phyloP scores from a whole-genome alignment of 2,329 filamentous ascomycete species.

The Fusarium verticillioides region DNA sequence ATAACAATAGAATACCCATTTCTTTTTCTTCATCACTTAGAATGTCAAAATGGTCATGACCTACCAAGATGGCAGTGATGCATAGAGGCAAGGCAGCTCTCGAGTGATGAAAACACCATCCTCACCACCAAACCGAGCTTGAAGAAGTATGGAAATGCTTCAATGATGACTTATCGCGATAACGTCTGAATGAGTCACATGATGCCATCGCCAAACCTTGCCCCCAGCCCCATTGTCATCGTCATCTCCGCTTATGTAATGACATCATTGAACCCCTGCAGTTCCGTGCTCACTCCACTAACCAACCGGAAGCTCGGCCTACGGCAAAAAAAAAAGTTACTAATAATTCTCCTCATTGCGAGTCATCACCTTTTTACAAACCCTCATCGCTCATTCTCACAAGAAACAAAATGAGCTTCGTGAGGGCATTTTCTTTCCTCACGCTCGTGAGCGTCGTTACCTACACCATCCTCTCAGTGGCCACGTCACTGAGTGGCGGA shows the following conservation, averaged over 20 bases:
- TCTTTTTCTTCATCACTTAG: background rate
- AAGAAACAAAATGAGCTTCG: conserved; percentile 17
- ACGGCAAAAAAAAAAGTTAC: conserved; percentile 10
- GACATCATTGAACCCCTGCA: conserved; percentile 27
- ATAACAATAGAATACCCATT: background rate
- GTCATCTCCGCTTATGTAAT: conserved; percentile 25
- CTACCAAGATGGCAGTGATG: background rate
- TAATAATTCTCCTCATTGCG: conserved; percentile 5
- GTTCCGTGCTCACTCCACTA: conserved; percentile 15
- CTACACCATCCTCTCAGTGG: conserved; percentile 17
- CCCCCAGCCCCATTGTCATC: conserved; percentile 1
- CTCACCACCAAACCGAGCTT: fast-evolving
- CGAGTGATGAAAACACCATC: fast-evolving
- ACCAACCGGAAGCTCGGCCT: conserved; percentile 3
- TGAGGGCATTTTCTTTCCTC: conserved; percentile 25
- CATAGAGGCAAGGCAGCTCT: fast-evolving
- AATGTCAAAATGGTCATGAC: no score
- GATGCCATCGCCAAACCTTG: background rate
- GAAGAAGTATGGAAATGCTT: no score
- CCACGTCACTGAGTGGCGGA: conserved; percentile 10
- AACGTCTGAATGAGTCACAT: background rate
- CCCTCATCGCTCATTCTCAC: background rate
- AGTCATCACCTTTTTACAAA: background rate
- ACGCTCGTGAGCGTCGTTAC: conserved; percentile 16
- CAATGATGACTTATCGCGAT: background rate